These are phyloP conservation scores for Colletotrichum karsti DNA, from an alignment of 2,329 filamentous ascomycete genomes.

Conservation along the genomic window DNA sequence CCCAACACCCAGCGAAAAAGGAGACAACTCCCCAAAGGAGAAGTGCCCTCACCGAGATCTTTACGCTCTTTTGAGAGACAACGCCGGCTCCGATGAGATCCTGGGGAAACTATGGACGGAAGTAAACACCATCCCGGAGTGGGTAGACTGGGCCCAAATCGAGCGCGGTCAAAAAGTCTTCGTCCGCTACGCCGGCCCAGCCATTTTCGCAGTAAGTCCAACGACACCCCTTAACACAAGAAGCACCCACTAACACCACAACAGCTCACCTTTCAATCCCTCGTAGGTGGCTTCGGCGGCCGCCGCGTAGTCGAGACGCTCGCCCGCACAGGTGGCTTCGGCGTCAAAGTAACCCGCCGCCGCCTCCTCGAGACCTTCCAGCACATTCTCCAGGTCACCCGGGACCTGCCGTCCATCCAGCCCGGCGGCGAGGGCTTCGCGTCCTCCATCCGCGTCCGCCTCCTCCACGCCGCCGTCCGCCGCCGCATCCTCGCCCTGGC, in stretches of 20 bases:
- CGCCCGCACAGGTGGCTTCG: conserved; percentile 78
- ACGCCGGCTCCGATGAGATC: conserved; percentile 64
- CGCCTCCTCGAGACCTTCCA: conserved; percentile 76
- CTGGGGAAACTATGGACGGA: conserved; percentile 69
- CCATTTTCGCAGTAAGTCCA: conserved; percentile 61
- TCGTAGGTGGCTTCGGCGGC: conserved; percentile 78
- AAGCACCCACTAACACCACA: conserved; percentile 34
- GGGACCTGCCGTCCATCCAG: conserved; percentile 69
- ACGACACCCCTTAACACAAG: conserved; percentile 27
- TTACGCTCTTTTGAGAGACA: conserved; percentile 67
- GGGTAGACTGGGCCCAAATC: conserved; percentile 84
- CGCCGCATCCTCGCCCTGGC: conserved; percentile 68
- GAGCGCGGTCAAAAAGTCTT: conserved; percentile 79
- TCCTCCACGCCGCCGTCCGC: conserved; percentile 72
- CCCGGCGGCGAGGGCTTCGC: conserved; percentile 72
- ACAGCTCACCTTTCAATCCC: conserved; percentile 69
- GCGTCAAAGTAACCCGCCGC: conserved; percentile 70
- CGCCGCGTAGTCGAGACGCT: conserved; percentile 78
- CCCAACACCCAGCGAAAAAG: conserved; percentile 42
- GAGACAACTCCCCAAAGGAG: conserved; percentile 37
- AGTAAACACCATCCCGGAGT: conserved; percentile 72
- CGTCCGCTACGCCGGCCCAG: conserved; percentile 77
- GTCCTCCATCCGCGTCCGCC: conserved; percentile 69
- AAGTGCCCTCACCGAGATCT: conserved; percentile 60
- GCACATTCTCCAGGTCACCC: conserved; percentile 76